Evolutionary conservation across 192 early-diverging fungal genomes (phyloP).

Genomic region (Podila minutissima): DNA sequence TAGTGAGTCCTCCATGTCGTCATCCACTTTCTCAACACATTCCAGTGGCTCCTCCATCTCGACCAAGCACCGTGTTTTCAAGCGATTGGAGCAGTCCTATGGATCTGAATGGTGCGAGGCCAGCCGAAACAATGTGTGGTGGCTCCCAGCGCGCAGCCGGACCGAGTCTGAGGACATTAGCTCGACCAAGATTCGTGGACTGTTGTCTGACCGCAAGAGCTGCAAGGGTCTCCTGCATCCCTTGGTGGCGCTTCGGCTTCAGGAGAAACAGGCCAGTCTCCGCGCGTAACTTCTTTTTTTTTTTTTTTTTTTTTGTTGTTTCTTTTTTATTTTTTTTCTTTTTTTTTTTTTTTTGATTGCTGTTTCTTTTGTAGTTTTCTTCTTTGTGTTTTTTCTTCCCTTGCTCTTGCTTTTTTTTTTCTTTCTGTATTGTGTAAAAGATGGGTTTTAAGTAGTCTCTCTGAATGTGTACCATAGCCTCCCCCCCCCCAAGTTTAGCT

Average conservation of each 20-base stretch:
- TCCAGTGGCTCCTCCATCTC: not conserved
- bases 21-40: not conserved
- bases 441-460: too few species aligned
- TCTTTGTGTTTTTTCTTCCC: not conserved
- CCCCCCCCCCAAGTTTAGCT: too few species aligned
- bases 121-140: conserved; percentile 42
- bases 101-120: conserved; percentile 41
- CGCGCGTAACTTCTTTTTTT: not conserved
- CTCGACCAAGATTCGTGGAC: conserved; percentile 32
- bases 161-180: conserved; percentile 44
- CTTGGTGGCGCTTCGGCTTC: conserved; percentile 19
- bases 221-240: conserved; percentile 42
- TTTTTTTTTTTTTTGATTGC: not conserved
- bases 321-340: not conserved
- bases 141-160: conserved; percentile 31
- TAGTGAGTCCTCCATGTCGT: not conserved
- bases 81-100: conserved; percentile 26
- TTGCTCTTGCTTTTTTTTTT: not conserved
- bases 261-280: conserved; percentile 20
- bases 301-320: not conserved
- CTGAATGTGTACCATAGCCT: too few species aligned
- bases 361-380: conserved; percentile 1
- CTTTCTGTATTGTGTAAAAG: not conserved
- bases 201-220: conserved; percentile 20
- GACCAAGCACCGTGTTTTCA: conserved; percentile 30